Conservation (phyloP, 768 basidiomycete genomes). For the Saitozyma sp. region DNA sequence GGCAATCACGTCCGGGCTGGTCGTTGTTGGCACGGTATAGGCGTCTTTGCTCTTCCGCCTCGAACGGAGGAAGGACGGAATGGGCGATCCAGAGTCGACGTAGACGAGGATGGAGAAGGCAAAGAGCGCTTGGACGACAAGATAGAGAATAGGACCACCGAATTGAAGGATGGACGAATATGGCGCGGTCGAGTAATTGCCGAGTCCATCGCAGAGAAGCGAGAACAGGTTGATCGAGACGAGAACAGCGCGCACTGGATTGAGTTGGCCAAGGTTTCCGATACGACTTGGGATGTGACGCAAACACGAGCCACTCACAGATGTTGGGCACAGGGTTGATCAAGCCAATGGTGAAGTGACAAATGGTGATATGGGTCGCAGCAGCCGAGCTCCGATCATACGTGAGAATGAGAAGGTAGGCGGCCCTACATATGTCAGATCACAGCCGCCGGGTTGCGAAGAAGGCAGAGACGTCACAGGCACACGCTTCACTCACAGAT, state of each 20-base stretch:
- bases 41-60: conserved; percentile 4
- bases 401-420: conserved; percentile 70
- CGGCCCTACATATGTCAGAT: conserved; percentile 58
- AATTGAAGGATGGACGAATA: conserved; percentile 63
- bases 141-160: conserved; percentile 74
- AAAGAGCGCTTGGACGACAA: conserved; percentile 63
- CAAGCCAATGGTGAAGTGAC: conserved; percentile 70
- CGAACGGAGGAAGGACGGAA: conserved; percentile 49
- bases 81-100: conserved; percentile 67
- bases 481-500: conserved; percentile 39
- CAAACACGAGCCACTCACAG: conserved; percentile 12
- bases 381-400: conserved; percentile 67
- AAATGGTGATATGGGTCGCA: conserved; percentile 60
- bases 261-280: background rate
- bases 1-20: conserved; percentile 57
- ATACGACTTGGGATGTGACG: background rate
- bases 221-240: conserved; percentile 78
- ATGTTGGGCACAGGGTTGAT: conserved; percentile 64
- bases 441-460: background rate
- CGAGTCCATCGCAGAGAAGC: conserved; percentile 65
- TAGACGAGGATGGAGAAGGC: conserved; percentile 68
- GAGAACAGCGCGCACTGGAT: conserved; percentile 65
- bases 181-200: conserved; percentile 57
- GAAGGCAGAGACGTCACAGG: background rate
- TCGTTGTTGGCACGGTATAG: background rate